Percentiles rank a stretch among this genome's conserved stretches.
Conservation (phyloP, 2,329 filamentous ascomycete genomes). For the Alternaria sp. region DNA sequence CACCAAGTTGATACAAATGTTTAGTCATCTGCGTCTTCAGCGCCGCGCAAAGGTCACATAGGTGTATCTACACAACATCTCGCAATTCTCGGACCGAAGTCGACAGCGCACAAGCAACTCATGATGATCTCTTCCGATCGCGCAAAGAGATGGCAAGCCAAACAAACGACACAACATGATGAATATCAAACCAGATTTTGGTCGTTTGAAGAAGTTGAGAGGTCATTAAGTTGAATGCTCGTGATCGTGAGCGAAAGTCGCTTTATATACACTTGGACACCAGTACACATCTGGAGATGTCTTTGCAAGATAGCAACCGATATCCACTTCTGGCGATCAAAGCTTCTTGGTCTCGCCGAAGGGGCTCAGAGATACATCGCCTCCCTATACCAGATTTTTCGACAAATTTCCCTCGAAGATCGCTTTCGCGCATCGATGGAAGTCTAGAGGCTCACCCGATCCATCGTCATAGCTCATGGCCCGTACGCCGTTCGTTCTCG, state of each 20-base stretch:
- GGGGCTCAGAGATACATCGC: not conserved
- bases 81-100: not conserved
- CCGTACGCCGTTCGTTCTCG: not conserved
- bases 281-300: too few species aligned
- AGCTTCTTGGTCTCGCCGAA: not conserved
- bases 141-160: not conserved
- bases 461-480: not conserved
- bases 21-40: not conserved
- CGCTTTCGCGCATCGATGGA: not conserved
- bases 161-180: not conserved
- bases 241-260: not conserved
- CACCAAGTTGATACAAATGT: not conserved
- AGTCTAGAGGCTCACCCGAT: not conserved
- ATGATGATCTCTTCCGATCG: not conserved
- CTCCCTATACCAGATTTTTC: not conserved
- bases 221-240: rapidly evolving
- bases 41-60: not conserved
- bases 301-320: not conserved
- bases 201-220: too few species aligned
- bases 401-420: not conserved
- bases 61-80: not conserved
- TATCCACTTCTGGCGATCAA: not conserved
- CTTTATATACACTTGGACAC: not conserved
- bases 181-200: rapidly evolving
- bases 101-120: rapidly evolving